These are phyloP conservation scores for Candida pseudoviswanathii DNA, from an alignment of 1,139 yeast species.

Conservation along the genomic window DNA sequence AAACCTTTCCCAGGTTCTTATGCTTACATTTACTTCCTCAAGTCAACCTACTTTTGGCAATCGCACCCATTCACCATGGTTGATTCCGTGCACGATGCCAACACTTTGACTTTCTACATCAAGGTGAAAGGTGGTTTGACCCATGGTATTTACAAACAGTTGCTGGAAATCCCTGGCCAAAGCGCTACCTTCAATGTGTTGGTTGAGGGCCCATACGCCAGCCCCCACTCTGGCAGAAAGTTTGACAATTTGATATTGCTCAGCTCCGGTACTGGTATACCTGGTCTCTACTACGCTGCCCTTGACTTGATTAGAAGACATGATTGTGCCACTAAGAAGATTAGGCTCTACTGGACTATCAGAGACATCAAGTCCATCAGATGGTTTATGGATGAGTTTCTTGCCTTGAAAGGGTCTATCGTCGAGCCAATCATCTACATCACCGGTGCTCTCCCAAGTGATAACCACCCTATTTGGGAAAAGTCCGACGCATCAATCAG, in stretches of 20 bases:
- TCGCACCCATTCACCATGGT: conserved; percentile 68
- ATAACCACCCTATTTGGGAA: not conserved
- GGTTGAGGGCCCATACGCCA: conserved; percentile 34
- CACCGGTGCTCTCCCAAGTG: conserved; percentile 18
- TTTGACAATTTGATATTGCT: conserved; percentile 27
- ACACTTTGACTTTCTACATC: conserved; percentile 40
- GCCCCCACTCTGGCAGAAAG: conserved; percentile 20
- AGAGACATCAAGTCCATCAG: conserved; percentile 40
- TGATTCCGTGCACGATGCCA: conserved; percentile 31
- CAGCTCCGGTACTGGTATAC: conserved; percentile 35
- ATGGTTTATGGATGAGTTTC: conserved; percentile 32
- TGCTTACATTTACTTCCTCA: conserved; percentile 53
- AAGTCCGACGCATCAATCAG: not conserved
- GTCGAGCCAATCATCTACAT: conserved; percentile 39
- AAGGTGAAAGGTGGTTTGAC: conserved; percentile 52
- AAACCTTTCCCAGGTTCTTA: conserved; percentile 45
- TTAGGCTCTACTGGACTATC: conserved; percentile 52
- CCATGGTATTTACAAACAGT: conserved; percentile 28
- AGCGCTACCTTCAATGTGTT: conserved; percentile 21
- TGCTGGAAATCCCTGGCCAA: conserved; percentile 11
- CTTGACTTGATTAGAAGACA: conserved; percentile 19
- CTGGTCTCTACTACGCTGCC: conserved; percentile 38
- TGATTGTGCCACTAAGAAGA: conserved; percentile 14
- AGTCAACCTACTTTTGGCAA: conserved; percentile 59
- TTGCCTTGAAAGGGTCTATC: conserved; percentile 28